Conservation (phyloP, 371 early-diverging fungal genomes). For the Apophysomyces sp. region DNA sequence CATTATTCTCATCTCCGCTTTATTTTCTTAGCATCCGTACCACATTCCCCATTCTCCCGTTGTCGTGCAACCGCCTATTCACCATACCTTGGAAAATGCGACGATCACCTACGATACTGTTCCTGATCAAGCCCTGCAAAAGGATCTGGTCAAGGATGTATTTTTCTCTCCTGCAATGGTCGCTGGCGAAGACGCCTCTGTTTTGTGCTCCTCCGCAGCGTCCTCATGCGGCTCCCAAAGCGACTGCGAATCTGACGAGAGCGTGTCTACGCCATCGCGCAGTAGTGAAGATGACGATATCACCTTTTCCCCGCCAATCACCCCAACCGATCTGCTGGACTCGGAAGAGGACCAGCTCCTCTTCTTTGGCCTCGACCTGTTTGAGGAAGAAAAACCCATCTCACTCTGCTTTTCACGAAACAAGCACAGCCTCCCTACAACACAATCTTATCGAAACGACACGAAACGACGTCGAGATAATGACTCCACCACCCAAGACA, state of each 20-base stretch:
- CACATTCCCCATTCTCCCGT: constrained; percentile 3
- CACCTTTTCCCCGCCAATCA: constrained; percentile 10
- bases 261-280: constrained; percentile 5
- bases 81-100: constrained; percentile 49
- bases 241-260: constrained; percentile 26
- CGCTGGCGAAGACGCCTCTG: constrained; percentile 5
- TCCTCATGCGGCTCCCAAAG: constrained; percentile 14
- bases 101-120: constrained; percentile 46
- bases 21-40: constrained; percentile 6
- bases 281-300: not conserved
- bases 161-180: constrained; percentile 46
- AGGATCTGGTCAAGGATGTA: constrained; percentile 47
- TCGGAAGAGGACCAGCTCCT: constrained; percentile 23
- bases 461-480: not conserved
- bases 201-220: constrained; percentile 20
- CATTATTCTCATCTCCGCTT: constrained; percentile 4
- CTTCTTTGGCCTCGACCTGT: constrained; percentile 24
- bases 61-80: constrained; percentile 27
- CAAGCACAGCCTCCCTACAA: not conserved
- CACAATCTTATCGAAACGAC: not conserved
- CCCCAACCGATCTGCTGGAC: constrained; percentile 28
- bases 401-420: not conserved
- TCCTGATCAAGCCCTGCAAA: constrained; percentile 22
- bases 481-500: not conserved
- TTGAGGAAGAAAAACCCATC: not conserved